Evolutionary conservation across 2,329 filamentous ascomycete genomes (phyloP), one percentile per base, ranked within the genome.

Genomic region (Fusarium nematophilum): DNA sequence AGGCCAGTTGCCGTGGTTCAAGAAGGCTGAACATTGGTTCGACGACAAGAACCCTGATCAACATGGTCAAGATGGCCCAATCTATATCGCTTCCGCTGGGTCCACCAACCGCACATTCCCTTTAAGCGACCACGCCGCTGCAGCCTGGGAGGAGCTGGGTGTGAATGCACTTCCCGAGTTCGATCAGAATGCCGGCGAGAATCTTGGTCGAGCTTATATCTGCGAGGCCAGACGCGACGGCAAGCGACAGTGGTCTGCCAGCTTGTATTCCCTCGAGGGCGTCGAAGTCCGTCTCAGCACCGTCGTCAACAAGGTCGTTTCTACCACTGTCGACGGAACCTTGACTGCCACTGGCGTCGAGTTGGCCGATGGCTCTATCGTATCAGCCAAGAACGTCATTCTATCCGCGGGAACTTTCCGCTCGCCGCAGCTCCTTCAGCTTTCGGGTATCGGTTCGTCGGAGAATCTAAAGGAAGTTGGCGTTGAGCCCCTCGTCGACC

Each of bases 361-460:
- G 14, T 49, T 72, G 2, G 63, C 67, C 0, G 52, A 73, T 9
- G 71, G 74, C 1, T 70, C 57, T 9, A n/a, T 60, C 11, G 11
- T 67, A 4, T 23, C 43, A 55, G 68, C 47, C 7, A 62, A 56
- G 9, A 63, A 83, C 48, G 75, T 83, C n/a, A 78, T 84, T 43
- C 45, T 83, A 1, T 73, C 79, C 4, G 81, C 78, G 11, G 81
- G 82, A 15, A 70, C 78, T 5, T 78, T 80, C 65, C 80, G 80
- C 53, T 78, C 76, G 0, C 81, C 80, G 4, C 76, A 81, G 27
- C 70, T 83, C 27, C 74, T 83, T 6, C 78, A 81, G 66, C 73
- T 81, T 5, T 80, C 77, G 7, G 81, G 81, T 34, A 76, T 84
- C 30, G 81, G 81, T 0, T 72, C 77, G 0, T 65, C 70, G 0